These are phyloP conservation scores for Chalciporus sp. DNA, from an alignment of 1,284 basidiomycete species.

Conservation along the genomic window DNA sequence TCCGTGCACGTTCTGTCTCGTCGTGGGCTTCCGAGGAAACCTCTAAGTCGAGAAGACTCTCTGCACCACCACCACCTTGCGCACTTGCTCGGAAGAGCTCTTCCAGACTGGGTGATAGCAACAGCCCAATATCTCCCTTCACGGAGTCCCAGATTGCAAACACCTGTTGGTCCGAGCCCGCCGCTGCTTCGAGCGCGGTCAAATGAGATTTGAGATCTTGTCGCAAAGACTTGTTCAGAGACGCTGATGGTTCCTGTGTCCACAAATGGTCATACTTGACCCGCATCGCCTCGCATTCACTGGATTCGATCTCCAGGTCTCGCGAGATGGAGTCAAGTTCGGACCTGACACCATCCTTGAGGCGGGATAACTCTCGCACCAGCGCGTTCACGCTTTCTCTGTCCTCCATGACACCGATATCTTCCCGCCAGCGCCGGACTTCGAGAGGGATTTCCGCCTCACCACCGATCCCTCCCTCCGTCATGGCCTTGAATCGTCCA, in stretches of 20 bases:
- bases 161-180: constrained; percentile 80
- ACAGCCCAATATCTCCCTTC: constrained; percentile 64
- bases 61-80: constrained; percentile 45
- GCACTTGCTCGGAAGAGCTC: constrained; percentile 68
- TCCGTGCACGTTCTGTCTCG: constrained; percentile 67
- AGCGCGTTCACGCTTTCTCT: constrained; percentile 66
- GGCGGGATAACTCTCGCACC: constrained; percentile 61
- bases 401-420: constrained; percentile 69
- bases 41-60: constrained; percentile 72
- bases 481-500: constrained; percentile 75
- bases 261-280: constrained; percentile 89
- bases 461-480: constrained; percentile 69
- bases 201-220: constrained; percentile 83
- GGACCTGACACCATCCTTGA: constrained; percentile 61
- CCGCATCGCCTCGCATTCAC: constrained; percentile 82
- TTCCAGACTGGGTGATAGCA: constrained; percentile 71
- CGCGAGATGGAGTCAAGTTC: constrained; percentile 64
- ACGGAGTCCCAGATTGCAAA: constrained; percentile 74
- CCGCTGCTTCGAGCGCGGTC: constrained; percentile 77
- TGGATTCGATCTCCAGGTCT: constrained; percentile 76
- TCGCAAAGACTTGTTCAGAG: constrained; percentile 71
- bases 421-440: constrained; percentile 77
- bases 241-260: constrained; percentile 86
- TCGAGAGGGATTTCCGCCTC: constrained; percentile 75
- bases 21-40: constrained; percentile 64